Base-by-base conservation (phyloP, 306 rosid species). In the Corylus avellana region DNA sequence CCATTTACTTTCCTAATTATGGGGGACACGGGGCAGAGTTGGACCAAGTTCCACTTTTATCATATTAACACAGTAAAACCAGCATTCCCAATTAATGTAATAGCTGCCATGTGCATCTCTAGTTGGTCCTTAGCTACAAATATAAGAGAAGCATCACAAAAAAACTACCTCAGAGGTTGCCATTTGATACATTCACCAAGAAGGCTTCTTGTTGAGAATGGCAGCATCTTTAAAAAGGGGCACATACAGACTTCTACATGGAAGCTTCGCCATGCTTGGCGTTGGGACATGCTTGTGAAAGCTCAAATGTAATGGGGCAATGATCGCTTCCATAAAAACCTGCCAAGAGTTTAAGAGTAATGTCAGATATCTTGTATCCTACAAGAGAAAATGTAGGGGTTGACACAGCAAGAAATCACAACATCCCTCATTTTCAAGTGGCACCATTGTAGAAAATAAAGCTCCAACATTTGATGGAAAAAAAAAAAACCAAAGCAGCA, bases 251-350 rank as follows among this genome's bases (percentile, higher is more conserved):
- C 79, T 72, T 55, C 70, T 81, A 85, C 8, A 29, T 14, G 73
- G 86, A 75, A 64, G 75, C 69, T 84, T 80, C 90, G 62, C 73
- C 77, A 72, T 79, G 83, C 55, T 49, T 59, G 71, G 88, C 70
- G 69, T 37, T 49, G 22, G 86, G 64, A 59, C 79, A 73, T 72
- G 84, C 85, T 84, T 82, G 87, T 47, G 96, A 91, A 27, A 95
- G 97, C 86, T 87, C 93, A 48, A 95, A 88, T 46, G 89, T 85
- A 78, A 91, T 93, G 7, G 97, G 99, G 80, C 99, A 95, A 79
- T 93, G 99, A 84, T 95, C 98, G 77, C 98, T 95, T 80, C 98
- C 98, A 69, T 88, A 87, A 83, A 95, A 95, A 47, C 97, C 99
- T 95, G 84, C 78, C 18, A 78, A 75, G 83, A 77, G 67, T 57